Base-by-base conservation (phyloP, 2,329 filamentous ascomycete species). In the Aphanocladium album region DNA sequence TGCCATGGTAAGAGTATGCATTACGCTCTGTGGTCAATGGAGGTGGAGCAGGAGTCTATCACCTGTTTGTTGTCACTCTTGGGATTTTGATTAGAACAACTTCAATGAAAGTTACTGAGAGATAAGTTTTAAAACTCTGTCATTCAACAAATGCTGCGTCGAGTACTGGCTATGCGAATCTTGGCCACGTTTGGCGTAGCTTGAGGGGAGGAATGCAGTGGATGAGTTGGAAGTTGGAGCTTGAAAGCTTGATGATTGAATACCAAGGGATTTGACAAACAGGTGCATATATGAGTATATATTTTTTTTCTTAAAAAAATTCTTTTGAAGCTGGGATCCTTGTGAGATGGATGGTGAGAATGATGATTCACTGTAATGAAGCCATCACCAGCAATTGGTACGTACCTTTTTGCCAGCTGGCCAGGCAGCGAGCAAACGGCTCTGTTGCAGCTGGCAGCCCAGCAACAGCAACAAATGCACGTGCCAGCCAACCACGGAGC, bases 401-500 rank as follows among this genome's bases (percentile, higher is more conserved):
- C 54, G 54, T 27, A 46, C 41, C 9, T 27, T 23, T 35, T 39
- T 39, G 35, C 35, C 35, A 39, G 35, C 35, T 39, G 35, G 35
- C 30, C 35, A 39, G 35, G 16, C 35, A 39, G n/a, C n/a, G n/a
- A n/a, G n/a, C n/a, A n/a, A 35, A 19, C 45, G 16, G 19, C 14
- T 49, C 12, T 21, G 30, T 30, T 30, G n/a, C n/a, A 33, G 25
- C 39, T 56, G 17, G n/a, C 37, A 46, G 37, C 30, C 27, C 9
- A 3, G n/a, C 16, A 23, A 35, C 35, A 12, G 57, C 45, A 49
- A 60, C 51, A 41, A 55, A 43, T 30, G 23, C 43, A 61, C 52
- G 46, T 46, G 53, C 59, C 45, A 47, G 45, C 52, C 51, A 54
- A 55, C 33, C 51, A 49, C 33, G 16, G 30, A n/a, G n/a, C n/a